Conservation (phyloP, 768 basidiomycete genomes). For the Phaffia tasmanica region DNA sequence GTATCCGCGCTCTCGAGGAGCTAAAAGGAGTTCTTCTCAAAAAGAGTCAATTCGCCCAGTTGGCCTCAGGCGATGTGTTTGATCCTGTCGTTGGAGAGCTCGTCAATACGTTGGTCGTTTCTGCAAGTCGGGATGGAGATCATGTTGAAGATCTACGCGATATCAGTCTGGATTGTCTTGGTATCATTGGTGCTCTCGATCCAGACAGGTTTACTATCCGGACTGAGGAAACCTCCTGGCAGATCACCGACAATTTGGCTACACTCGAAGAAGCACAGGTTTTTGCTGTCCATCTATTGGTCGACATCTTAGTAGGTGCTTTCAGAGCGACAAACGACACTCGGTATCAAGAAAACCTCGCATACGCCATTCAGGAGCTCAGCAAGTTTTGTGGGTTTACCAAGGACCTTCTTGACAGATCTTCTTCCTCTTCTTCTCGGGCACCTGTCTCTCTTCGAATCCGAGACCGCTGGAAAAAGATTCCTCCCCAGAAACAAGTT, state of each 20-base stretch:
- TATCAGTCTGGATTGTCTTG: slow-evolving; percentile 78
- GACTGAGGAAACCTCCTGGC: slow-evolving; percentile 20
- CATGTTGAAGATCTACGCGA: slow-evolving; percentile 55
- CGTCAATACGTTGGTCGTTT: slow-evolving; percentile 54
- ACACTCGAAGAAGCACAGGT: slow-evolving; percentile 48
- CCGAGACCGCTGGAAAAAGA: slow-evolving; percentile 61
- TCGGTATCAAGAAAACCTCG: slow-evolving; percentile 75
- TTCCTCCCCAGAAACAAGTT: slow-evolving; percentile 52
- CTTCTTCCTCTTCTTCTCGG: slow-evolving; percentile 28
- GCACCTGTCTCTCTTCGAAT: slow-evolving; percentile 52
- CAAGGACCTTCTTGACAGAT: slow-evolving; percentile 53
- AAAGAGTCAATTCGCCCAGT: slow-evolving; percentile 30
- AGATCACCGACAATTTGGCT: slow-evolving; percentile 56
- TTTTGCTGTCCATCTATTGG: slow-evolving; percentile 78
- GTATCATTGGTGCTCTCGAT: slow-evolving; percentile 83
- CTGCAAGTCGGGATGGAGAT: slow-evolving; percentile 69
- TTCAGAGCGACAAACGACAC: slow-evolving; percentile 92
- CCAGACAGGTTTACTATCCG: slow-evolving; percentile 72
- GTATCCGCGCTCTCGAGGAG: slow-evolving; percentile 61
- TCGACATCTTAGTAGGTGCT: slow-evolving; percentile 71
- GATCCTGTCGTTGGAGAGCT: slow-evolving; percentile 61
- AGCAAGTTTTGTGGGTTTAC: slow-evolving; percentile 77
- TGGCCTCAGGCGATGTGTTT: slow-evolving; percentile 78
- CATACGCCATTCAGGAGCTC: slow-evolving; percentile 84
- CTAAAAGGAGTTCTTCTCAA: slow-evolving; percentile 52